Evolutionary conservation across 31 red algal species (phyloP).

Genomic region (Asparagopsis taxiformis): DNA sequence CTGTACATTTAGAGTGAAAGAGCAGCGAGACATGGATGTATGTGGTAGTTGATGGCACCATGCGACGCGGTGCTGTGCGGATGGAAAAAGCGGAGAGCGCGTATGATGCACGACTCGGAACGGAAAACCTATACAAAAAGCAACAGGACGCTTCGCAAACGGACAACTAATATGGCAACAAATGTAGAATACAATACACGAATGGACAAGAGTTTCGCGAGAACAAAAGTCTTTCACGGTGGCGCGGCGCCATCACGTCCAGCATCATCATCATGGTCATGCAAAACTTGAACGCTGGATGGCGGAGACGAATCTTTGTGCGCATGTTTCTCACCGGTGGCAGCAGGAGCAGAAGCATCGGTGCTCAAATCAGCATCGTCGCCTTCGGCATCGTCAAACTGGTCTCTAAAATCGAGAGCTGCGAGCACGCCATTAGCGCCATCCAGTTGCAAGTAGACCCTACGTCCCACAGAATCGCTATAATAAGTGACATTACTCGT

Average conservation of each 20-base stretch:
- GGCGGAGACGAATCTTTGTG: not conserved
- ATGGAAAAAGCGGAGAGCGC: not conserved
- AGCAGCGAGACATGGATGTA: not conserved
- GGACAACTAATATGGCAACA: not conserved
- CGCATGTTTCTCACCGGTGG: not conserved
- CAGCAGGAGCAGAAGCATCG: not conserved
- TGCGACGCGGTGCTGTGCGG: not conserved
- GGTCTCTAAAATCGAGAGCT: constrained; percentile 41
- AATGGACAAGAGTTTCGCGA: not conserved
- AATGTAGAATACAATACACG: not conserved
- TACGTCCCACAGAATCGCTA: constrained; percentile 31
- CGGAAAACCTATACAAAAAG: not conserved
- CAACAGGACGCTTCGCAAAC: not conserved
- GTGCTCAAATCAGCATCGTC: constrained; percentile 9
- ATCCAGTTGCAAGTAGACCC: constrained; percentile 36
- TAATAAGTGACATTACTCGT: constrained; percentile 23
- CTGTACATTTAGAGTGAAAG: constrained; percentile 29
- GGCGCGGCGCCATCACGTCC: too few relatives aligned
- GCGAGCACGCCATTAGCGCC: constrained; percentile 23
- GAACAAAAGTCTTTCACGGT: not conserved
- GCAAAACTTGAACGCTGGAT: too few relatives aligned
- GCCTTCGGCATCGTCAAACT: constrained; percentile 5
- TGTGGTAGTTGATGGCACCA: not conserved
- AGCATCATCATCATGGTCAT: too few relatives aligned
- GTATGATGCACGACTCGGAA: not conserved